phyloP scores from a whole-genome alignment of 805 yeast species.

The Candida xiaguanensis region DNA sequence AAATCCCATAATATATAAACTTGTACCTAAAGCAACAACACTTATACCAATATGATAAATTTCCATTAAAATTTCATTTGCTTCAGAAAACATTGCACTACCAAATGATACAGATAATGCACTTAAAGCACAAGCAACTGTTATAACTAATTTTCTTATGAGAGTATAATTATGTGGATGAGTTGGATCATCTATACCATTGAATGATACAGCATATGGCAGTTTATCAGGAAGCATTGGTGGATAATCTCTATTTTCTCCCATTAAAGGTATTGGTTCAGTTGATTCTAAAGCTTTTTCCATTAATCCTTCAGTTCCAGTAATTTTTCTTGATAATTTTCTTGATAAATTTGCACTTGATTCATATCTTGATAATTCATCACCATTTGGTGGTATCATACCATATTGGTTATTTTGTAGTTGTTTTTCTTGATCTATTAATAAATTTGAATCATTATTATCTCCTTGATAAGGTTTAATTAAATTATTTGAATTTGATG shows the following conservation, averaged over 20 bases:
- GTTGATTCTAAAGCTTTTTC: slow-evolving; percentile 21
- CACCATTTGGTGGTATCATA: slow-evolving; percentile 13
- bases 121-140: slow-evolving; percentile 22
- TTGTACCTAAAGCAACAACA: slow-evolving; percentile 71
- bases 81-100: slow-evolving; percentile 77
- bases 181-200: slow-evolving; percentile 74
- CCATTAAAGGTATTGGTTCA: slow-evolving; percentile 50
- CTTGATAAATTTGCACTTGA: slow-evolving; percentile 19
- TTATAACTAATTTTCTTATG: slow-evolving; percentile 41
- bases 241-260: slow-evolving; percentile 62
- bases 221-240: slow-evolving; percentile 53
- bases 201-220: slow-evolving; percentile 63
- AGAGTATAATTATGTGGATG: slow-evolving; percentile 61
- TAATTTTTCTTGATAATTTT: slow-evolving; percentile 20
- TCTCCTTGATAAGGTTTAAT: not conserved
- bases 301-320: slow-evolving; percentile 25
- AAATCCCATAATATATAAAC: slow-evolving; percentile 85
- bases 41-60: slow-evolving; percentile 57
- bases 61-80: slow-evolving; percentile 44
- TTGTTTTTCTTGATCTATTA: not conserved
- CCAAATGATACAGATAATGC: slow-evolving; percentile 60
- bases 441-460: not conserved
- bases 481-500: not conserved
- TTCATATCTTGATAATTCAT: slow-evolving; percentile 22
- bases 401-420: not conserved